Conservation (phyloP, 192 early-diverging fungal species). For the Fimicolochytrium jonesii region DNA sequence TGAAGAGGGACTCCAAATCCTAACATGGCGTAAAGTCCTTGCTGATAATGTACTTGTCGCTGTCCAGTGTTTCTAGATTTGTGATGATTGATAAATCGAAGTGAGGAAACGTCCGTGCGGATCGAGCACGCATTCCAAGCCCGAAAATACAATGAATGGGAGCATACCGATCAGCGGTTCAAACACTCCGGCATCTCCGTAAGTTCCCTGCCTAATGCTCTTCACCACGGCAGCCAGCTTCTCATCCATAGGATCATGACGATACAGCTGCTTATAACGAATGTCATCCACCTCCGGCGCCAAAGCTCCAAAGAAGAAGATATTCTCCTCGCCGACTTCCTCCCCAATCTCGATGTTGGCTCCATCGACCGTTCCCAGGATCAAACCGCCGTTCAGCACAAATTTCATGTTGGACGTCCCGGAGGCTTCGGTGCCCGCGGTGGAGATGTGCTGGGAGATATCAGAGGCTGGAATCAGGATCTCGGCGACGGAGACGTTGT, state of each 20-base stretch:
- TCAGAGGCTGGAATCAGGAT: slow-evolving; percentile 95
- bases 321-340: slow-evolving; percentile 95
- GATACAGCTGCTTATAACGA: slow-evolving; percentile 84
- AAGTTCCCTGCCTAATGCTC: slow-evolving; percentile 72
- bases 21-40: slow-evolving; percentile 82
- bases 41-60: slow-evolving; percentile 84
- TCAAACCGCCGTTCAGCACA: slow-evolving; percentile 96
- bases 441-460: slow-evolving; percentile 99
- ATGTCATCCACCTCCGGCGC: slow-evolving; percentile 91
- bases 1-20: too few relatives aligned
- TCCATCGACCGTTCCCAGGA: slow-evolving; percentile 95
- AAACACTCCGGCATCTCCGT: slow-evolving; percentile 64
- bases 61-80: slow-evolving; percentile 58
- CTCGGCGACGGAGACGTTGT: slow-evolving; percentile 91
- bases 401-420: slow-evolving; percentile 99
- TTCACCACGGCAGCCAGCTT: slow-evolving; percentile 78
- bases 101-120: too few relatives aligned
- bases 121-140: neutral
- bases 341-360: slow-evolving; percentile 99
- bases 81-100: too few relatives aligned
- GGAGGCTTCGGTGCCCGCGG: slow-evolving; percentile 97
- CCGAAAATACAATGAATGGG: neutral
- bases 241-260: slow-evolving; percentile 69
- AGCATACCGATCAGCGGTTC: slow-evolving; percentile 37
- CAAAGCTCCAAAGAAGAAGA: slow-evolving; percentile 93